phyloP scores from a whole-genome alignment of 192 early-diverging fungal genomes.

The Dispira simplex region DNA sequence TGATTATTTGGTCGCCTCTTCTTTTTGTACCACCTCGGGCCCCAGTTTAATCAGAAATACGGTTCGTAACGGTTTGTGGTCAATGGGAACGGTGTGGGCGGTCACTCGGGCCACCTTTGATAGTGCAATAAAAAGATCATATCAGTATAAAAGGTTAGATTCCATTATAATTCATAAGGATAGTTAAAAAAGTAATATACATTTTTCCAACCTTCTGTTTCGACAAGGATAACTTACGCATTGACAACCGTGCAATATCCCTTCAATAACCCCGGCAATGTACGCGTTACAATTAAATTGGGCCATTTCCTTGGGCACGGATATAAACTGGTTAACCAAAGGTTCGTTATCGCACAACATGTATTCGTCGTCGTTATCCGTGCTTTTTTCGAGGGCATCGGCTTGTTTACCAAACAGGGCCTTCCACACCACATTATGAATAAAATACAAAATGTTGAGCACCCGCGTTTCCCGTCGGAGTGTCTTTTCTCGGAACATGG shows the following conservation, averaged over 20 bases:
- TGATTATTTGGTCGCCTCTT: conserved; percentile 48
- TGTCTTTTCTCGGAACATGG: conserved; percentile 78
- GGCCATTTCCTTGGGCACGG: conserved; percentile 85
- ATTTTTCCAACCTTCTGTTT: not conserved
- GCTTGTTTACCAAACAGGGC: conserved; percentile 89
- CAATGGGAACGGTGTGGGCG: conserved; percentile 80
- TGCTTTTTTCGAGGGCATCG: conserved; percentile 90
- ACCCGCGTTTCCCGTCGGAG: conserved; percentile 80
- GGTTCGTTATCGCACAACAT: conserved; percentile 99
- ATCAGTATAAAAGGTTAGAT: not conserved
- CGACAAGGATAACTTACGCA: conserved; percentile 44
- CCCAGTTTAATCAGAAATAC: conserved; percentile 96
- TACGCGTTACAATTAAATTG: conserved; percentile 90
- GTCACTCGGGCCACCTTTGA: conserved; percentile 69
- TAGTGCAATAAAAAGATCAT: not conserved
- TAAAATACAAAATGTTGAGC: conserved; percentile 79
- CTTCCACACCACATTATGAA: conserved; percentile 92
- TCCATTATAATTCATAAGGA: conserved; percentile 13
- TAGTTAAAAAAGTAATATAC: not conserved
- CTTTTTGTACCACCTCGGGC: conserved; percentile 56
- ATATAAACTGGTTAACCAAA: conserved; percentile 73
- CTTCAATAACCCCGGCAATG: conserved; percentile 92
- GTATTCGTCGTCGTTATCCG: conserved; percentile 91
- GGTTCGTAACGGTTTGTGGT: conserved; percentile 74
- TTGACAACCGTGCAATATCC: conserved; percentile 76